Conservation (phyloP, 1,284 basidiomycete genomes). For the Sanghuangporus baumii region DNA sequence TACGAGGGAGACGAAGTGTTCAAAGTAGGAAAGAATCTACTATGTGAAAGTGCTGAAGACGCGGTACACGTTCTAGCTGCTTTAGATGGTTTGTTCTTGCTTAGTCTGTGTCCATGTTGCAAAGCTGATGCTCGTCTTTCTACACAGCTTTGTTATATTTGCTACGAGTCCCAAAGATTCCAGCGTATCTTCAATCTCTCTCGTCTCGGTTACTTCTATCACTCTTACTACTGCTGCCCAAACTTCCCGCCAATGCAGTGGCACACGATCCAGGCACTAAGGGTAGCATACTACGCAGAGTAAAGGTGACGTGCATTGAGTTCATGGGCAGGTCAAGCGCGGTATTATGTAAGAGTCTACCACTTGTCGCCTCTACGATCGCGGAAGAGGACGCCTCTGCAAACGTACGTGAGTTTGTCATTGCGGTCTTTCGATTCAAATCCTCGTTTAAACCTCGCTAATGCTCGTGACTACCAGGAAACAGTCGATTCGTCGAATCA, state of each 20-base stretch:
- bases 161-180: slow-evolving; percentile 44
- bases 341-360: slow-evolving; percentile 52
- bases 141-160: slow-evolving; percentile 44
- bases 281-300: slow-evolving; percentile 33
- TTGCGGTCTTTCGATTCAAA: background rate
- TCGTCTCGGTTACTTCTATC: slow-evolving; percentile 53
- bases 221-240: slow-evolving; percentile 49
- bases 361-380: slow-evolving; percentile 8
- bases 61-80: slow-evolving; percentile 49
- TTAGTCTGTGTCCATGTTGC: slow-evolving; percentile 1
- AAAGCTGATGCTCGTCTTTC: slow-evolving; percentile 10
- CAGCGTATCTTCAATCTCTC: slow-evolving; percentile 51
- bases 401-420: background rate
- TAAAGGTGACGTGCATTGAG: slow-evolving; percentile 44
- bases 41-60: slow-evolving; percentile 46
- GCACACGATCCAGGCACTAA: slow-evolving; percentile 49
- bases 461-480: background rate
- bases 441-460: background rate
- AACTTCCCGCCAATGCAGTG: slow-evolving; percentile 47
- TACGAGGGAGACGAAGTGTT: slow-evolving; percentile 80
- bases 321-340: slow-evolving; percentile 48
- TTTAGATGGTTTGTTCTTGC: slow-evolving; percentile 48
- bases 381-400: slow-evolving; percentile 1
- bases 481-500: background rate
- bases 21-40: slow-evolving; percentile 42